These are phyloP conservation scores for Pythium phragmitis DNA, from an alignment of 352 stramenopile genomes.

Conservation along the genomic window DNA sequence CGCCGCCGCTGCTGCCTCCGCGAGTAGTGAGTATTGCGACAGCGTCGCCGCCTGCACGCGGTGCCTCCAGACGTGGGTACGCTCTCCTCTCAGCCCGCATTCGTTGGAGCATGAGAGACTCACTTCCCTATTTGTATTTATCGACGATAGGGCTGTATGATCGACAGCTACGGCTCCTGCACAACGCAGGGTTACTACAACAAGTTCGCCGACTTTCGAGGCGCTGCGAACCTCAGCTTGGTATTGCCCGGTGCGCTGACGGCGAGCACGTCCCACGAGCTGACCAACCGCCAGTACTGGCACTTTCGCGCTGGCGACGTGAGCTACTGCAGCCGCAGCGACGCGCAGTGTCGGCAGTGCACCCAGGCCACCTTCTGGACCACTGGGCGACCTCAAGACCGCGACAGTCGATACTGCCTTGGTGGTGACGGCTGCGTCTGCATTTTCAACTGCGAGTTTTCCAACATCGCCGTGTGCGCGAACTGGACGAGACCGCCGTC, in stretches of 20 bases:
- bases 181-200: neutral
- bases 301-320: neutral
- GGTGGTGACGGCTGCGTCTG: neutral
- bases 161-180: neutral
- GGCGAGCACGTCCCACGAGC: neutral
- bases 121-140: no score
- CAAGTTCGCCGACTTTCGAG: neutral
- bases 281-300: neutral
- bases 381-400: neutral
- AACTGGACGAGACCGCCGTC: neutral
- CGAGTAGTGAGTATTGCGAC: neutral
- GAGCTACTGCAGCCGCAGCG: neutral
- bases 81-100: no score
- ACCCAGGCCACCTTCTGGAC: neutral
- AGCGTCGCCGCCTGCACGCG: neutral
- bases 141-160: neutral
- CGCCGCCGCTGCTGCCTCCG: no score
- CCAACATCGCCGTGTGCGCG: neutral
- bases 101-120: no score
- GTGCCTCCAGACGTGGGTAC: neutral
- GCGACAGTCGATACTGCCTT: constrained; percentile 3
- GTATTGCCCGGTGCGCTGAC: neutral
- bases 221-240: neutral
- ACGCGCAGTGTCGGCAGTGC: neutral
- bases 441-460: constrained; percentile 1